Evolutionary conservation across 1,284 basidiomycete species (phyloP), one percentile per base, ranked within the genome.

Genomic region (Takashimella koratensis): DNA sequence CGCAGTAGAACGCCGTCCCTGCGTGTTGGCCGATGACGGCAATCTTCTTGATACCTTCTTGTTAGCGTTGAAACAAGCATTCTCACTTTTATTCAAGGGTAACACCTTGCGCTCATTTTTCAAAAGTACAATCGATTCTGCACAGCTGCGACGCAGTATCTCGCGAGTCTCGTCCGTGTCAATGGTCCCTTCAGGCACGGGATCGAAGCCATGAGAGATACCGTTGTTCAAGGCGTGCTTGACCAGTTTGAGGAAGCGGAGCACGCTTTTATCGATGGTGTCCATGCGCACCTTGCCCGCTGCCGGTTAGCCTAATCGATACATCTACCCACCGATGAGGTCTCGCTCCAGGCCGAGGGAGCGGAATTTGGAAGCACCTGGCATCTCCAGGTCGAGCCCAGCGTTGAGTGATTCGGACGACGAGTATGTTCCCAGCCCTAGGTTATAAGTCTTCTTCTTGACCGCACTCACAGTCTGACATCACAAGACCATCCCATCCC

Each of bases 11-110:
- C 20, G 80, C 67, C 2, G 83, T 82, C 63, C 86, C 84, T 20
- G 87, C 86, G 64, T 88, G 90, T 0, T 83, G 83, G 4, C 88
- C 88, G 26, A 90, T 80, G 49, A 91, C 83, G 0, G 86, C 86
- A 44, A 89, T 78, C 69, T 84, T 86, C 73, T 82, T 85, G n/a
- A n/a, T n/a, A n/a, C 53, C 84, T 61, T 24, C 66, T 75, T 46
- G 22, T 24, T 1, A 24, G 27, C 13, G 78, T 76, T n/a, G n/a
- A n/a, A n/a, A n/a, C n/a, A n/a, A n/a, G n/a, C n/a, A n/a, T n/a
- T n/a, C n/a, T n/a, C n/a, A n/a, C n/a, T n/a, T n/a, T n/a, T n/a
- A n/a, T n/a, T n/a, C 10, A 89, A 76, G 4, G 87, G 87, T 0
- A 90, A 79, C 1, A 86, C 42, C 8, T 66, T 68, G n/a, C 67